Percentiles rank a stretch among this genome's conserved stretches.
phyloP scores from a whole-genome alignment of 768 basidiomycete species.

The Mrakia gelida region DNA sequence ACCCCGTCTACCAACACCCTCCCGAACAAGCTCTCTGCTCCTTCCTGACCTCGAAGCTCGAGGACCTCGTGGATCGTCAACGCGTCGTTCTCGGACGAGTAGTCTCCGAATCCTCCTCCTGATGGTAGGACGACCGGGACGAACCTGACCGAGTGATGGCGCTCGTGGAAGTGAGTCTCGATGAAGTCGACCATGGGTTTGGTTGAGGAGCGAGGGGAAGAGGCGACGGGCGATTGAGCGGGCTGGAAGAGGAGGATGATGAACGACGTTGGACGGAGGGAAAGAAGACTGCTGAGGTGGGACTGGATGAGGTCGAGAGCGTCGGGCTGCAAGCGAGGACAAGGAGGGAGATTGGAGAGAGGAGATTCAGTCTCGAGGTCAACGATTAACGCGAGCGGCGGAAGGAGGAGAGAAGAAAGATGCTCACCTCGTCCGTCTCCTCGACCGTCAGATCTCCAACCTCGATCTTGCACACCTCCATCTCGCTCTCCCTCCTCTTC shows the following conservation, averaged over 20 bases:
- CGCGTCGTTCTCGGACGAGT: constrained; percentile 3
- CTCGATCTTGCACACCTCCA: background rate
- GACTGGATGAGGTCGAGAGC: background rate
- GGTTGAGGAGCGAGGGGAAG: background rate
- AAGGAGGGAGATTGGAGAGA: background rate
- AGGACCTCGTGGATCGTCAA: background rate
- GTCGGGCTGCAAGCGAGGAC: background rate
- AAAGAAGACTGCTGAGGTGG: background rate
- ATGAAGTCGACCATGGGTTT: background rate
- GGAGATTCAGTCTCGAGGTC: background rate
- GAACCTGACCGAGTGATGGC: constrained; percentile 2
- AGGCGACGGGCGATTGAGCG: background rate
- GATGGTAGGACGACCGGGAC: constrained; percentile 9
- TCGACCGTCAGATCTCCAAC: constrained; percentile 6
- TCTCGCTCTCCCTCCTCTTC: background rate
- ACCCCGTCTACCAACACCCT: background rate
- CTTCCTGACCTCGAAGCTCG: background rate
- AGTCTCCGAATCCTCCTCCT: constrained; percentile 6
- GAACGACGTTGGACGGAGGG: background rate
- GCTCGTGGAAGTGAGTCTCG: background rate
- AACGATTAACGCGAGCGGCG: background rate
- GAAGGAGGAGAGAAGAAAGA: too few relatives aligned
- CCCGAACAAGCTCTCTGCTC: background rate
- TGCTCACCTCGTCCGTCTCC: constrained; percentile 5
- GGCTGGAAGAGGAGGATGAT: constrained; percentile 13